Conservation (phyloP, 805 yeast species). For the Myxozyma melibiosi region DNA sequence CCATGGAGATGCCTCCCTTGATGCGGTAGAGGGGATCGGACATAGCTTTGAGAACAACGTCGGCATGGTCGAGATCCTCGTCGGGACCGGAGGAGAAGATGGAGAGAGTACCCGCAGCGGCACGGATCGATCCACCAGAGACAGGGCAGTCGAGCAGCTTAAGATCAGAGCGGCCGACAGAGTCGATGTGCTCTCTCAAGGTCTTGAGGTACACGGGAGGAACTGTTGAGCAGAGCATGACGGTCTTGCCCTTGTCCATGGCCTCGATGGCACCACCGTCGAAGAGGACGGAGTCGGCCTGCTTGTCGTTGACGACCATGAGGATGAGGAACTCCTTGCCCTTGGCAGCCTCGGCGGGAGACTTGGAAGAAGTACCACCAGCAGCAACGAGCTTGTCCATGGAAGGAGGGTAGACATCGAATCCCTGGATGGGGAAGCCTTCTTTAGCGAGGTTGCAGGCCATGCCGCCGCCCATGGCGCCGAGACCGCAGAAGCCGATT, state of each 20-base stretch:
- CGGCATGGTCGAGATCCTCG: constrained; percentile 19
- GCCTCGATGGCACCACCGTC: constrained; percentile 21
- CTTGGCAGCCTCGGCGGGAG: constrained; percentile 28
- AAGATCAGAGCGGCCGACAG: constrained; percentile 17
- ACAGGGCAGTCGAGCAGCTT: constrained; percentile 27
- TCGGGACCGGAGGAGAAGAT: constrained; percentile 29
- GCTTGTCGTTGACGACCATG: constrained; percentile 28
- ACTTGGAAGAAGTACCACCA: constrained; percentile 20
- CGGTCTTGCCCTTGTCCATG: constrained; percentile 15
- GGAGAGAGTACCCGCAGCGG: constrained; percentile 25
- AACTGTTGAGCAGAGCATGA: constrained; percentile 25
- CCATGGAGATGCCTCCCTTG: constrained; percentile 27
- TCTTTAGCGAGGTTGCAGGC: constrained; percentile 22
- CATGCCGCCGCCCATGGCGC: constrained; percentile 33
- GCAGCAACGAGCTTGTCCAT: constrained; percentile 26
- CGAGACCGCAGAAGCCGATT: constrained; percentile 29
- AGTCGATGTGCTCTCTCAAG: constrained; percentile 19
- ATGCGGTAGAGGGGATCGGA: constrained; percentile 25
- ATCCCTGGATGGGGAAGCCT: constrained; percentile 20
- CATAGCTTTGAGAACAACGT: constrained; percentile 21
- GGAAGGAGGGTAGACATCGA: constrained; percentile 20
- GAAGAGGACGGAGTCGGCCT: constrained; percentile 25
- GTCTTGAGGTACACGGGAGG: constrained; percentile 20
- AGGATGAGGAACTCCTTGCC: constrained; percentile 22
- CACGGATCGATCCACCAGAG: constrained; percentile 28